Evolutionary conservation across 2,329 filamentous ascomycete genomes (phyloP).

Genomic region (Acrocalymma vagum): DNA sequence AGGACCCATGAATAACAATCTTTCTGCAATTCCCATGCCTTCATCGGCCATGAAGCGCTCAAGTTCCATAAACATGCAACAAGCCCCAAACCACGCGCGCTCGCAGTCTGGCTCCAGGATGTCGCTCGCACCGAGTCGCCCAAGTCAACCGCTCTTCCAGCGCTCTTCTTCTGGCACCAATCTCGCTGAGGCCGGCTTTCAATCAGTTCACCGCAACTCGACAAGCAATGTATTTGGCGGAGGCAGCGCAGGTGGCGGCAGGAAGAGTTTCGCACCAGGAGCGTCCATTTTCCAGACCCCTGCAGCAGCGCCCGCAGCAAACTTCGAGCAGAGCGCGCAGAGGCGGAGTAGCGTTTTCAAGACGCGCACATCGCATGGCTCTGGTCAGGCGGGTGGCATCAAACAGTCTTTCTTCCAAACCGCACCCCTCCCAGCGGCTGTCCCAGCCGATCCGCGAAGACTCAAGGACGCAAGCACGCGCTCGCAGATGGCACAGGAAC

Average conservation of each 20-base stretch:
- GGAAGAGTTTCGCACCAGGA: slow-evolving; percentile 76
- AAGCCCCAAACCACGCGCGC: slow-evolving; percentile 75
- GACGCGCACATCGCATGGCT: slow-evolving; percentile 67
- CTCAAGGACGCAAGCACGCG: slow-evolving; percentile 84
- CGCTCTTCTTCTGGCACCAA: slow-evolving; percentile 85
- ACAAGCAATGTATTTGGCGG: slow-evolving; percentile 70
- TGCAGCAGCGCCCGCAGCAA: slow-evolving; percentile 53
- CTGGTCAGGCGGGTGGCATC: slow-evolving; percentile 69
- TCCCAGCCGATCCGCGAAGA: slow-evolving; percentile 86
- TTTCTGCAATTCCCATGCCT: slow-evolving; percentile 84
- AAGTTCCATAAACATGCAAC: slow-evolving; percentile 74
- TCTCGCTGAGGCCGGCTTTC: slow-evolving; percentile 79
- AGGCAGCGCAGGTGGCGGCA: slow-evolving; percentile 61
- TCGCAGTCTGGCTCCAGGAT: slow-evolving; percentile 84
- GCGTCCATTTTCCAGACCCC: slow-evolving; percentile 57
- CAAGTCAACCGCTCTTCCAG: slow-evolving; percentile 86
- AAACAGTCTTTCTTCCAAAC: slow-evolving; percentile 97
- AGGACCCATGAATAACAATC: slow-evolving; percentile 80
- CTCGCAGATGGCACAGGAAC: slow-evolving; percentile 82
- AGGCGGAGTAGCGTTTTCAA: slow-evolving; percentile 77
- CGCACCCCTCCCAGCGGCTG: slow-evolving; percentile 79
- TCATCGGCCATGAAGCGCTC: slow-evolving; percentile 94
- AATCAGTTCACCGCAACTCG: slow-evolving; percentile 85
- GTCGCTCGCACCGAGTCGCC: slow-evolving; percentile 81
- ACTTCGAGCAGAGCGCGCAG: slow-evolving; percentile 65